These are phyloP conservation scores for Onygenales sp. DNA, from an alignment of 2,329 filamentous ascomycete genomes.

Conservation along the genomic window DNA sequence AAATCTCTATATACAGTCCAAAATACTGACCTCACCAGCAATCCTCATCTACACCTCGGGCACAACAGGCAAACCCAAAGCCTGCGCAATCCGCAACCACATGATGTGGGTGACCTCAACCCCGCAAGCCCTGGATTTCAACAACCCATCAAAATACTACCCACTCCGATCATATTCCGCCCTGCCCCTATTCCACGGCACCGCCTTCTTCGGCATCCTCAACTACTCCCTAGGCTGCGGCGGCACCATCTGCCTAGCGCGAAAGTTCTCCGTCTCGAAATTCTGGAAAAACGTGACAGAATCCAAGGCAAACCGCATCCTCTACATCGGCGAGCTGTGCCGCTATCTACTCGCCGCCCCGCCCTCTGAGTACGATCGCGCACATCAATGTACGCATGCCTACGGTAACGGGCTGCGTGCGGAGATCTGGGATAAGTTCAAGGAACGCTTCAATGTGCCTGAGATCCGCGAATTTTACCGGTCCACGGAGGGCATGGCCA, in stretches of 20 bases:
- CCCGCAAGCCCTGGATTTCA: conserved; percentile 25
- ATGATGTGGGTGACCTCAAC: conserved; percentile 29
- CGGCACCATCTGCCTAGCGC: conserved; percentile 34
- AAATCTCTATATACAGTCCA: no score
- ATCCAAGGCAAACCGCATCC: conserved; percentile 32
- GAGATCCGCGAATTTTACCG: conserved; percentile 42
- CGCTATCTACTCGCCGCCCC: conserved; percentile 39
- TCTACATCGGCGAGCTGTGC: conserved; percentile 42
- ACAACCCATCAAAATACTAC: conserved; percentile 32
- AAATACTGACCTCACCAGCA: no score
- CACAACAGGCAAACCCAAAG: conserved; percentile 17
- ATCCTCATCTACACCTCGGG: conserved; percentile 1
- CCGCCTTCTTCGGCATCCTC: conserved; percentile 37
- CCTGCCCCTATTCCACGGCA: conserved; percentile 42
- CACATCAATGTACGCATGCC: conserved; percentile 36
- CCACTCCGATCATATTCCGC: conserved; percentile 39
- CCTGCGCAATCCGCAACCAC: conserved; percentile 18
- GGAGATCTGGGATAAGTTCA: conserved; percentile 42
- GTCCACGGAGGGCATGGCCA: conserved; percentile 38
- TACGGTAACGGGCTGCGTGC: conserved; percentile 39
- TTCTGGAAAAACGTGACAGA: conserved; percentile 40
- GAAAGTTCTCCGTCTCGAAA: conserved; percentile 37
- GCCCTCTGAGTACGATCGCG: conserved; percentile 35
- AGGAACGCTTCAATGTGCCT: conserved; percentile 31
- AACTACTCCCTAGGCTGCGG: conserved; percentile 31